A percentile compares a stretch with the other conserved stretches of the same genome.
phyloP scores from a whole-genome alignment of 148 eudicot species.

The Nyssa sinensis region DNA sequence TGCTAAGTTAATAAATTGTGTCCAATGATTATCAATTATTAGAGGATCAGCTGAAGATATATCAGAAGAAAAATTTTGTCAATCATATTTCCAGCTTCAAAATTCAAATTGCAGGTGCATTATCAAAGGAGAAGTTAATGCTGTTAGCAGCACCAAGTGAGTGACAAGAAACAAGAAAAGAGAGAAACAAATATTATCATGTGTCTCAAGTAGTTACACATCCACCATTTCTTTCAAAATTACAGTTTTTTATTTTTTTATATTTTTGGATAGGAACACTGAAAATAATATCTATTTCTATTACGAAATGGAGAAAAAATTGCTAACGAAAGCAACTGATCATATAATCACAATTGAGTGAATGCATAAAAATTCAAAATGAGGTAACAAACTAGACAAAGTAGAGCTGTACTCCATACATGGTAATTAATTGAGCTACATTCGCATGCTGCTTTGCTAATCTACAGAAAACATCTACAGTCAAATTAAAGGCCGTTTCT shows the following conservation, averaged over 20 bases:
- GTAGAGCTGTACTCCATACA: constrained; percentile 41
- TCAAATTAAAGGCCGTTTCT: constrained; percentile 91
- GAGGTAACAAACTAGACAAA: constrained; percentile 10
- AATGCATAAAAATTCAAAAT: not conserved
- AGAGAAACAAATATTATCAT: no score
- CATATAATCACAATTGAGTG: not conserved
- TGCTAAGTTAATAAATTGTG: no score
- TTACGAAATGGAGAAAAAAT: not conserved
- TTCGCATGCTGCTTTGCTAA: constrained; percentile 82
- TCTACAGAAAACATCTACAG: constrained; percentile 96
- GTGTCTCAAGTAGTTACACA: no score
- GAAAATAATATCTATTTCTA: not conserved
- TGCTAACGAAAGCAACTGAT: not conserved
- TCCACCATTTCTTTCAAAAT: not conserved
- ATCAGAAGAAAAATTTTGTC: not conserved
- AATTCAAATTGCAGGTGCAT: not conserved
- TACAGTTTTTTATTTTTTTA: no score
- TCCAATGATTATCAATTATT: no score
- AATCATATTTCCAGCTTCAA: not conserved
- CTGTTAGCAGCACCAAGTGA: not conserved
- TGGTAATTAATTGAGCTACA: constrained; percentile 85
- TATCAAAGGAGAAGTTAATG: not conserved
- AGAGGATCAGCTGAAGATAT: not conserved
- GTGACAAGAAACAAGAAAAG: not conserved
- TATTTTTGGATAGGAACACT: not conserved